Evolutionary conservation across 495 filamentous ascomycete species (phyloP), one percentile per base, ranked within the genome.

Genomic region (Trypethelium eluteriae): DNA sequence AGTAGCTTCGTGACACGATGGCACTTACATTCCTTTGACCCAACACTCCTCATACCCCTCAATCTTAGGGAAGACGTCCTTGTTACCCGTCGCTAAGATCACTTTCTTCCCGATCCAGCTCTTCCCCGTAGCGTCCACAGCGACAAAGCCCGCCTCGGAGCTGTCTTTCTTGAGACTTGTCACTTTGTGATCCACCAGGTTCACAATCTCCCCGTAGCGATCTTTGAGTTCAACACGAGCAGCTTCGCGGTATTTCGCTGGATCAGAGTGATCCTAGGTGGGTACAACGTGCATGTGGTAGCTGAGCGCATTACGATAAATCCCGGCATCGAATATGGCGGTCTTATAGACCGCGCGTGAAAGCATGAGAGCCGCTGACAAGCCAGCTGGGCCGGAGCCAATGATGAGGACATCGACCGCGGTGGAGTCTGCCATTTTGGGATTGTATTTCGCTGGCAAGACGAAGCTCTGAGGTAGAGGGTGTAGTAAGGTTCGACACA

Each of bases 321-420:
- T 64, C 7, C 73, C 72, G 2, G 77, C 78, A 72, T 82, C 79
- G 72, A 87, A 83, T 50, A 86, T 70, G 2, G 83, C 66, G 7
- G 77, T 73, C 2, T 74, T 79, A 66, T 82, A 77, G 4, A 75
- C 68, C 36, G 80, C 78, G 14, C 85, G 83, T 0, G 79, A 79
- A 1, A 88, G 77, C 6, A 70, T 73, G 6, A 72, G 41, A 3
- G 84, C 84, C 4, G 75, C 73, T 1, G 80, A 70, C 2, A 88
- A 76, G 9, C 85, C 86, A 9, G 82, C 81, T 5, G 84, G 83
- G 2, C 85, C 85, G 44, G 73, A 79, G 69, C 85, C 85, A 41
- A 87, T 76, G 70, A 88, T 82, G 10, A 86, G 74, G 59, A 75
- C 79, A 67, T 86, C 84, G 69, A 73, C 14, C 41, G 25, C 25